Evolutionary conservation across 1,284 basidiomycete genomes (phyloP), one percentile per base, ranked within the genome.

Genomic region (Testicularia cyperi): DNA sequence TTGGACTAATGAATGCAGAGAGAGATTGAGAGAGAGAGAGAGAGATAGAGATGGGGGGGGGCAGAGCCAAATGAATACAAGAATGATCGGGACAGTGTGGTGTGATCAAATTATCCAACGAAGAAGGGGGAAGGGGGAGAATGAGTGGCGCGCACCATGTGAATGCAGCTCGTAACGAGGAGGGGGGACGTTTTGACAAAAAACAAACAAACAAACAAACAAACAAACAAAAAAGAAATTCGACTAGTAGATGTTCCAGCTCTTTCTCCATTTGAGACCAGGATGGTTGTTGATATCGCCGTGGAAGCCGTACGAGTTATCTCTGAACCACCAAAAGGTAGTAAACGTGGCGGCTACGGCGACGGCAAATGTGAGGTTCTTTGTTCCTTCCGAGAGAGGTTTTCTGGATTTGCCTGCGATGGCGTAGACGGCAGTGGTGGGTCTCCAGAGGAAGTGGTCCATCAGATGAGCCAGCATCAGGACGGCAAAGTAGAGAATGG

Each of bases 401-500:
- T 35, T 49, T 10, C 67, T 37, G 23, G 43, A 26, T 27, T 40
- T 46, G 10, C 42, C 44, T 14, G 36, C 35, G 24, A 56, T 36
- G 9, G 38, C 37, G 49, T 74, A 74, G 18, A 73, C 51, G 13
- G 73, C 73, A 6, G 73, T 74, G 3, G 63, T 64, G 3, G 56
- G 44, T 29, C 70, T 55, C 70, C 70, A 88, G 19, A 76, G 79
- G 78, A 91, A 89, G 77, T 94, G 90, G 78, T 98, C 92, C 58
- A 95, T 81, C 34, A 97, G 75, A 75, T 96, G 90, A 0, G 85
- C 89, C 31, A 87, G 81, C 86, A 96, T 91, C 43, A 98, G 79
- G 32, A 97, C 90, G 4, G 92, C 84, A 80, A 98, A 98, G 81
- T 92, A 97, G 12, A 97, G 80, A 0, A 94, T 94, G 2, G 94